A percentile compares a stretch with the other conserved stretches of the same genome.
Evolutionary conservation across 208 protist genomes (phyloP).

Genomic region (Willaertia magna): DNA sequence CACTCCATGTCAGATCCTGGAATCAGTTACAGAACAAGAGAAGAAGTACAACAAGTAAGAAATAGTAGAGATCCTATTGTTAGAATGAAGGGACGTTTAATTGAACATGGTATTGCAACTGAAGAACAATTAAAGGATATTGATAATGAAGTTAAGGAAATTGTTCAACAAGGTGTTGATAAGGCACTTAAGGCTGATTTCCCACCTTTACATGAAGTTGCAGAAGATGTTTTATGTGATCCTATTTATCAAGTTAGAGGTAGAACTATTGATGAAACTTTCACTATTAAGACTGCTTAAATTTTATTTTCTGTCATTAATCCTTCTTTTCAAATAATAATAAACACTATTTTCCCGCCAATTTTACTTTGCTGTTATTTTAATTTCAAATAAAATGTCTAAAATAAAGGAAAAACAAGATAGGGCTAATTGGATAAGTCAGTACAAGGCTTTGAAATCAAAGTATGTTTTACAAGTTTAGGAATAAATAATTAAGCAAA

Average conservation of each 20-base stretch:
- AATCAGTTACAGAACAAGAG: conserved; percentile 83
- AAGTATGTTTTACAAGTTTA: neutral
- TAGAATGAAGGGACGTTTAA: conserved; percentile 59
- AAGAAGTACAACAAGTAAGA: conserved; percentile 77
- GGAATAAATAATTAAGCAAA: neutral
- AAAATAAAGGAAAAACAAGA: neutral
- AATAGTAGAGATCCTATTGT: conserved; percentile 69
- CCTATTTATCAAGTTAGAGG: conserved; percentile 13
- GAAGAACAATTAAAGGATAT: conserved; percentile 81
- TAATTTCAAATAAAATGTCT: too few species aligned
- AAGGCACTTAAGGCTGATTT: conserved; percentile 55
- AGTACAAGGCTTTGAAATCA: neutral
- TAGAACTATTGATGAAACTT: neutral
- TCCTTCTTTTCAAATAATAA: too few species aligned
- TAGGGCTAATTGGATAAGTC: neutral
- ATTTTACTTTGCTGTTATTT: too few species aligned
- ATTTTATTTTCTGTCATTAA: neutral
- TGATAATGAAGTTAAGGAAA: conserved; percentile 65
- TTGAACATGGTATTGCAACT: conserved; percentile 65
- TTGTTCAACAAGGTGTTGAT: conserved; percentile 76
- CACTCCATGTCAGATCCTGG: conserved; percentile 97
- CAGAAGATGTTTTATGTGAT: conserved; percentile 70
- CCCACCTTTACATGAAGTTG: conserved; percentile 56
- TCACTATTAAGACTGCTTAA: neutral
- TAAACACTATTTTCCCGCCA: too few species aligned